Evolutionary conservation across 306 rosid species (phyloP).

Genomic region (Medicago truncatula): MtrunA17r5.0-ANR NC_053042.1:27420501-27421000

Average conservation of each 20-base stretch:
- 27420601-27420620: slow-evolving; percentile 92
- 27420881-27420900: slow-evolving; percentile 76
- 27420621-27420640: slow-evolving; percentile 80
- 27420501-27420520: slow-evolving; percentile 29
- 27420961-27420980: slow-evolving; percentile 78
- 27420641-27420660: slow-evolving; percentile 91
- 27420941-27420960: slow-evolving; percentile 83
- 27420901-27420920: slow-evolving; percentile 90
- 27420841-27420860: slow-evolving; percentile 83
- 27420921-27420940: slow-evolving; percentile 93
- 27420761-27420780: slow-evolving; percentile 60
- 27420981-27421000: slow-evolving; percentile 66
- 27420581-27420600: slow-evolving; percentile 90
- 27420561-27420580: slow-evolving; percentile 92
- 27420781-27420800: slow-evolving; percentile 65
- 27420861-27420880: slow-evolving; percentile 94
- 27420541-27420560: slow-evolving; percentile 88
- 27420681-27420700: slow-evolving; percentile 97
- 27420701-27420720: slow-evolving; percentile 94
- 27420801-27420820: slow-evolving; percentile 76
- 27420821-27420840: slow-evolving; percentile 77
- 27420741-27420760: slow-evolving; percentile 87
- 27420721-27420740: slow-evolving; percentile 88
- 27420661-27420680: slow-evolving; percentile 96
- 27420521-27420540: slow-evolving; percentile 78